Percentiles rank a stretch among this genome's conserved stretches.
phyloP scores from a whole-genome alignment of 2,329 filamentous ascomycete species.

The Polychaeton citri region DNA sequence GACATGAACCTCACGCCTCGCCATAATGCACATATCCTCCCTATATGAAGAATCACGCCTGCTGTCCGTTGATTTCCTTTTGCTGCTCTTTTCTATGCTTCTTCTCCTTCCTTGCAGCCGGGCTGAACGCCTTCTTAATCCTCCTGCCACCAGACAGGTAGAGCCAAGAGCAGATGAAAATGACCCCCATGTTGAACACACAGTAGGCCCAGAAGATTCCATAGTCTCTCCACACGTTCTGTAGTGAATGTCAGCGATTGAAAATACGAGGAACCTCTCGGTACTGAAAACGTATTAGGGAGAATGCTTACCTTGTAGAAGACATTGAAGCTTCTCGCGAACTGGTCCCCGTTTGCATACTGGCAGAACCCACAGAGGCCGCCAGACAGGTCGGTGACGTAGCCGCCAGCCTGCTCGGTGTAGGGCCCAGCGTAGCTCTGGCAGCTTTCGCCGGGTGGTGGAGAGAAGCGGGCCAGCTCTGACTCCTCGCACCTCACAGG shows the following conservation, averaged over 20 bases:
- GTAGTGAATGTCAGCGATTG: background rate
- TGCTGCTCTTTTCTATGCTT: slow-evolving; percentile 17
- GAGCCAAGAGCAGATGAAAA: slow-evolving; percentile 30
- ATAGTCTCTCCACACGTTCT: slow-evolving; percentile 59
- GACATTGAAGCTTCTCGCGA: slow-evolving; percentile 27
- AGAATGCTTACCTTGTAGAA: slow-evolving; percentile 17
- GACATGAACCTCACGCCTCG: too few relatives aligned
- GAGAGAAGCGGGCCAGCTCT: slow-evolving; percentile 56
- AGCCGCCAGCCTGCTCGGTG: slow-evolving; percentile 22
- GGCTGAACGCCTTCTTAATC: slow-evolving; percentile 23
- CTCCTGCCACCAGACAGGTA: slow-evolving; percentile 33
- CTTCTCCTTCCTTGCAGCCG: slow-evolving; percentile 20
- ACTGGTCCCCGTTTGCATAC: slow-evolving; percentile 31
- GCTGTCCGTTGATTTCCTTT: too few relatives aligned
- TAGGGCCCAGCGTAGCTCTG: slow-evolving; percentile 57
- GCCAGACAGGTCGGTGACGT: slow-evolving; percentile 29
- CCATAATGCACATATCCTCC: too few relatives aligned
- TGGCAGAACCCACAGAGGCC: slow-evolving; percentile 41
- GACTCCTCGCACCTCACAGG: slow-evolving; percentile 44
- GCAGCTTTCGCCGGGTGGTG: slow-evolving; percentile 54
- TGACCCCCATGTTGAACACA: slow-evolving; percentile 40
- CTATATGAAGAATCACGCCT: too few relatives aligned
- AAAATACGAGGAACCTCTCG: background rate
- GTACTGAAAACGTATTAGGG: background rate
- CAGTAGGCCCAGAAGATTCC: slow-evolving; percentile 55